Conservation (phyloP, 257 asterid genomes). For the Primulina tabacum region DNA sequence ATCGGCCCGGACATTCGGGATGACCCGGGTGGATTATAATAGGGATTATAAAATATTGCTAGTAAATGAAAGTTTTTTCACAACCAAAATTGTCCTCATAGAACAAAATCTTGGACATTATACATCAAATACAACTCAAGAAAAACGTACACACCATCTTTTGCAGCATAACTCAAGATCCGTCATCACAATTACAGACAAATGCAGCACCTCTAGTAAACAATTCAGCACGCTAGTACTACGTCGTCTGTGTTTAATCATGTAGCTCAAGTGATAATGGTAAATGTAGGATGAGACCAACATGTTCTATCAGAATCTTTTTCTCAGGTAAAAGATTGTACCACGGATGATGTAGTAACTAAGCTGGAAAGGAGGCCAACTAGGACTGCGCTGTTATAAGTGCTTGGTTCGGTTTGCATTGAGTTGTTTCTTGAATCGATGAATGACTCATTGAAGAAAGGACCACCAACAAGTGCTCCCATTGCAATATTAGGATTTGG, state of each 20-base stretch:
- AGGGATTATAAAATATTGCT: too few relatives aligned
- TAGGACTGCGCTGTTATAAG: conserved; percentile 70
- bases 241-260: not conserved
- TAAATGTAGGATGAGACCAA: not conserved
- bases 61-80: too few relatives aligned
- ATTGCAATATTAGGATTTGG: conserved; percentile 78
- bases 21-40: too few relatives aligned
- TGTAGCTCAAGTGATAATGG: not conserved
- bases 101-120: not conserved
- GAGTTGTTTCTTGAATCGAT: conserved; percentile 79
- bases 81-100: not conserved
- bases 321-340: conserved; percentile 45
- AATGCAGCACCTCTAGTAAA: not conserved
- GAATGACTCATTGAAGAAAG: conserved; percentile 69
- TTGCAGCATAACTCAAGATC: not conserved
- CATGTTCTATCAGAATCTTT: not conserved
- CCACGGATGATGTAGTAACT: conserved; percentile 61
- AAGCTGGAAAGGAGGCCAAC: conserved; percentile 83
- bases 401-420: conserved; percentile 84
- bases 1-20: too few relatives aligned
- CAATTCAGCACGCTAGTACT: not conserved
- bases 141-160: not conserved
- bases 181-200: not conserved
- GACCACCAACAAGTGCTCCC: conserved; percentile 93
- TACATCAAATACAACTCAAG: not conserved